Percentiles rank a stretch among this genome's conserved stretches.
Conservation (phyloP, 768 basidiomycete genomes). For the Serendipita indica region DNA sequence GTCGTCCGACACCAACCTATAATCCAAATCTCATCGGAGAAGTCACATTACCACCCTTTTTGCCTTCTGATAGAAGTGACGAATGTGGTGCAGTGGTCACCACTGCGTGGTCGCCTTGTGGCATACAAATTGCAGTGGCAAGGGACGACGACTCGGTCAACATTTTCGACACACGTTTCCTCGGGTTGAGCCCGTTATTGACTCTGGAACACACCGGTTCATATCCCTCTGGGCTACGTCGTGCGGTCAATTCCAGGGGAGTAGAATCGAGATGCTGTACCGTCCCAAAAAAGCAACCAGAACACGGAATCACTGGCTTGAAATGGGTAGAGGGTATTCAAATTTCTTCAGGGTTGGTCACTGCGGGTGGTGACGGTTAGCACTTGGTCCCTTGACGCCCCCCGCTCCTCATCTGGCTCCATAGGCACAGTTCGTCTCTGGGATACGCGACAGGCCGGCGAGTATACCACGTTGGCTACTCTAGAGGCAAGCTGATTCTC, state of each 20-base stretch:
- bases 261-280: not conserved
- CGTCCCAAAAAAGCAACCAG: not conserved
- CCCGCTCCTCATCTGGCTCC: not conserved
- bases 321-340: not conserved
- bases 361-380: constrained; percentile 2
- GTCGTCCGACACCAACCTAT: not conserved
- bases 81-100: not conserved
- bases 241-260: not conserved
- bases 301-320: constrained; percentile 1
- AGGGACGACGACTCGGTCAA: constrained; percentile 2
- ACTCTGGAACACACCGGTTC: not conserved
- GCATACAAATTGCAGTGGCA: not conserved
- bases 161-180: not conserved
- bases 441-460: not conserved
- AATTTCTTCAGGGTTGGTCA: not conserved
- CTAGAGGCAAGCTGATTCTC: not conserved
- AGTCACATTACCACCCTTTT: not conserved
- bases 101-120: constrained; percentile 1
- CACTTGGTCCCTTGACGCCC: not conserved
- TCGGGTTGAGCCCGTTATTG: not conserved
- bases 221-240: not conserved
- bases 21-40: not conserved
- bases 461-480: not conserved
- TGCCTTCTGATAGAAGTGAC: not conserved
- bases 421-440: not conserved